Evolutionary conservation across 2,329 filamentous ascomycete species (phyloP).

Genomic region (Alternaria arborescens): DNA sequence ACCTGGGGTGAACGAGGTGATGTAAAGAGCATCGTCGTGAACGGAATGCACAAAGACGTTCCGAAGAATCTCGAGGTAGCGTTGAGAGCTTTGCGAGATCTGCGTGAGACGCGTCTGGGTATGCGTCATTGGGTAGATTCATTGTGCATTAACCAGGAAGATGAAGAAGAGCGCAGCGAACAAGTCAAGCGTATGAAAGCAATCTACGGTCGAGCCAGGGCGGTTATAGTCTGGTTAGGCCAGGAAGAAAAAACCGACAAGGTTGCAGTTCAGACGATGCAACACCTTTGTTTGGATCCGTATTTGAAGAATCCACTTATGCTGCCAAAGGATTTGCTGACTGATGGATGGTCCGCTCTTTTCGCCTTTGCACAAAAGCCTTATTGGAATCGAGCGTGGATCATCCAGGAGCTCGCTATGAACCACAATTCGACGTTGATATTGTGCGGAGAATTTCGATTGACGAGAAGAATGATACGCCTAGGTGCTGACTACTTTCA

Average conservation of each 20-base stretch:
- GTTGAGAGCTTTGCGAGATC: not conserved
- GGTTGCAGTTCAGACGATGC: too few relatives aligned
- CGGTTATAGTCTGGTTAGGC: too few relatives aligned
- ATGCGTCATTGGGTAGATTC: not conserved
- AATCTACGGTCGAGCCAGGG: not conserved
- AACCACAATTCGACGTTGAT: not conserved
- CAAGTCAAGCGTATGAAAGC: not conserved
- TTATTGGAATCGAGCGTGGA: not conserved
- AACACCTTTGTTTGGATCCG: too few relatives aligned
- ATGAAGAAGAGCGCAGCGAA: not conserved
- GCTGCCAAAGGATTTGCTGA: too few relatives aligned
- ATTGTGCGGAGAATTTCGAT: not conserved
- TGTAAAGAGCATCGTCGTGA: rapidly evolving
- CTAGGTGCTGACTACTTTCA: not conserved
- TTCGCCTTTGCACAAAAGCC: not conserved
- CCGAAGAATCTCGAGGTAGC: not conserved
- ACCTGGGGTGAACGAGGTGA: not conserved
- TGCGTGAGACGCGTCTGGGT: not conserved
- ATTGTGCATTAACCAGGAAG: not conserved
- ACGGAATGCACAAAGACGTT: not conserved
- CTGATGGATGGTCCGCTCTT: not conserved
- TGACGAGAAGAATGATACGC: not conserved
- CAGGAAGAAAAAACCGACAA: too few relatives aligned
- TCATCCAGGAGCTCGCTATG: not conserved
- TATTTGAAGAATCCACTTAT: too few relatives aligned